Base-by-base conservation (phyloP, 1,284 basidiomycete genomes). In the Cerioporus squamosus region DNA sequence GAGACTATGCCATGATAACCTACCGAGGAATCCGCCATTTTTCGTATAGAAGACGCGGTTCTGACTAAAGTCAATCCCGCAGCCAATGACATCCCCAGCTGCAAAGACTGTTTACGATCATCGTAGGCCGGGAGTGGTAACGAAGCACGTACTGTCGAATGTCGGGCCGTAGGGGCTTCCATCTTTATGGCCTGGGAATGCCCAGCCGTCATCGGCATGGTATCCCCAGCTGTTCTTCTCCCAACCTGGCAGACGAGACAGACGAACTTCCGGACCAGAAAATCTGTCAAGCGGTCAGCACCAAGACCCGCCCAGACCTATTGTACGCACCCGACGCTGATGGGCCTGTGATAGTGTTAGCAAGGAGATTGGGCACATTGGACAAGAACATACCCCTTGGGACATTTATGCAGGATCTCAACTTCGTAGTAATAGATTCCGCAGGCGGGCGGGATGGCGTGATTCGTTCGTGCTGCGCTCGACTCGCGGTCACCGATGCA, bases 341-440 rank as follows among this genome's bases (percentile, higher is more conserved):
- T 93, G 67, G 91, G 87, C 49, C 91, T 93, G 67, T 15, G 60
- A 53, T 33, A 24, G 39, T 22, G 22, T 51, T 6, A 45, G 36
- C 44, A n/a, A 51, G 33, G 46, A 31, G 33, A 45, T 33, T 53
- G 47, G 51, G 42, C 51, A 59, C 57, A 55, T 33, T 45, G 40
- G 63, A 49, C 29, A 4, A 54, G 44, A 18, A 73, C 84, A 70
- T 68, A 94, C 82, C 91, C 93, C 73, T 89, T 90, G 53, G 82
- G 78, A n/a, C 91, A 90, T 71, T 91, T 90, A 68, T 86, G 83
- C 17, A 88, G 72, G 44, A 97, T 86, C 66, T 91, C 85, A 2
- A 93, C 86, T 77, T 98, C 95, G 69, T 88, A 98, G 72, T 97
- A 98, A 71, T 93, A 94, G 47, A 97, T 87, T 17, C 94, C 95